Conservation (phyloP, 2,329 filamentous ascomycete genomes). For the Bipolaris cookei region DNA sequence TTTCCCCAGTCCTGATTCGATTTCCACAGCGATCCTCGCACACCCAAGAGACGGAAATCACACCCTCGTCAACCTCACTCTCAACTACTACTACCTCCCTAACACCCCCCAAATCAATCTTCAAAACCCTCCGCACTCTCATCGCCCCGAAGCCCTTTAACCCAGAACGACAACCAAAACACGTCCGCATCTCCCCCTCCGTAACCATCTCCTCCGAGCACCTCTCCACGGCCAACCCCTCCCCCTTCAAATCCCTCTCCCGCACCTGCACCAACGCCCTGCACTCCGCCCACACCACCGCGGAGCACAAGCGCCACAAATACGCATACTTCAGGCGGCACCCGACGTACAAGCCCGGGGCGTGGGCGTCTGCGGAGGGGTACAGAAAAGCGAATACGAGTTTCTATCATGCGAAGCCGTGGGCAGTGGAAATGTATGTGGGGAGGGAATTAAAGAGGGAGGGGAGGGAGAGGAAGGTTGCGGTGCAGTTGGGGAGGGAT, state of each 20-base stretch:
- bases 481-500: conserved; percentile 13
- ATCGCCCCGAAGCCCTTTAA: background rate
- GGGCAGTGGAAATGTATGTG: background rate
- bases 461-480: conserved; percentile 5
- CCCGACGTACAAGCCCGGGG: conserved; percentile 9
- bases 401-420: conserved; percentile 3
- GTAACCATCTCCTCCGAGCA: conserved; percentile 16
- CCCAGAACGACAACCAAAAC: conserved; percentile 9
- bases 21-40: too few species aligned
- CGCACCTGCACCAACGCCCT: background rate
- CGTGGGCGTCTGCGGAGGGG: conserved; percentile 15
- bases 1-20: too few species aligned
- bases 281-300: conserved; percentile 8
- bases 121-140: conserved; percentile 14
- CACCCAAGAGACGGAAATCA: too few species aligned
- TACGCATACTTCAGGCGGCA: conserved; percentile 4
- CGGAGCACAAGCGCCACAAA: conserved; percentile 8
- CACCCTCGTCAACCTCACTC: background rate
- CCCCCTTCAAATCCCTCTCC: conserved; percentile 9
- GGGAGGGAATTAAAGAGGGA: conserved; percentile 7
- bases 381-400: conserved; percentile 20
- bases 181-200: conserved; percentile 13
- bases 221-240: conserved; percentile 13
- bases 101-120: conserved; percentile 5
- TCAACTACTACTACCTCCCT: background rate